Percentiles rank a stretch among this genome's conserved stretches.
phyloP scores from a whole-genome alignment of 169 alveolate genomes.

The Neospora caninum region DNA sequence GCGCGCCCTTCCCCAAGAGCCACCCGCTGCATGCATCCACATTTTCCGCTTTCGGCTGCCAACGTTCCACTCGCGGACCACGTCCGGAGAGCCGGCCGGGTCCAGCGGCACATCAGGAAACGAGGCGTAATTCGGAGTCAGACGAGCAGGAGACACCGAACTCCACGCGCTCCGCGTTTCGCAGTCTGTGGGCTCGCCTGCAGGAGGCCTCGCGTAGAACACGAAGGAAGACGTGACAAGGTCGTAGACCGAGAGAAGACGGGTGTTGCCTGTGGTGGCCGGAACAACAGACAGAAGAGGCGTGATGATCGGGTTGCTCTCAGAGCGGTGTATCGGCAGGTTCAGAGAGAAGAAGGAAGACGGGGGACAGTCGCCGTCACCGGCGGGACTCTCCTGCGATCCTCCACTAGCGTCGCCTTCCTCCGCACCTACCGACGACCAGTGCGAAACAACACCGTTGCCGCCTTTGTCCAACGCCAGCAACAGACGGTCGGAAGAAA shows the following conservation, averaged over 20 bases:
- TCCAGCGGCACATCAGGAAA: no score
- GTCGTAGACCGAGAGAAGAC: constrained; percentile 46
- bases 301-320: constrained; percentile 10
- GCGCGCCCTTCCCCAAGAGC: not conserved
- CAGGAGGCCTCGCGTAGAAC: constrained; percentile 51
- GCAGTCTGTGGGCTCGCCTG: not conserved
- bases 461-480: constrained; percentile 58
- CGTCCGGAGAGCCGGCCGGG: no score
- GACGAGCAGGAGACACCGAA: no score
- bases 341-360: constrained; percentile 29
- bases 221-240: constrained; percentile 24
- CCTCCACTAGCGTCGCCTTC: not conserved
- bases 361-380: not conserved
- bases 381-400: not conserved
- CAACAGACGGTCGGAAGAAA: constrained; percentile 41
- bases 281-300: constrained; percentile 35
- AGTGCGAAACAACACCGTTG: constrained; percentile 47
- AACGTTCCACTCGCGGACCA: not conserved
- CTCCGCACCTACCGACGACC: not conserved
- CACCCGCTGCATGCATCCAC: not conserved
- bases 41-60: not conserved
- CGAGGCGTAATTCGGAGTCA: no score
- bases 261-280: not conserved
- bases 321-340: not conserved
- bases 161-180: no score